Conservation (phyloP, 371 early-diverging fungal genomes). For the Mucor mucedo region DNA sequence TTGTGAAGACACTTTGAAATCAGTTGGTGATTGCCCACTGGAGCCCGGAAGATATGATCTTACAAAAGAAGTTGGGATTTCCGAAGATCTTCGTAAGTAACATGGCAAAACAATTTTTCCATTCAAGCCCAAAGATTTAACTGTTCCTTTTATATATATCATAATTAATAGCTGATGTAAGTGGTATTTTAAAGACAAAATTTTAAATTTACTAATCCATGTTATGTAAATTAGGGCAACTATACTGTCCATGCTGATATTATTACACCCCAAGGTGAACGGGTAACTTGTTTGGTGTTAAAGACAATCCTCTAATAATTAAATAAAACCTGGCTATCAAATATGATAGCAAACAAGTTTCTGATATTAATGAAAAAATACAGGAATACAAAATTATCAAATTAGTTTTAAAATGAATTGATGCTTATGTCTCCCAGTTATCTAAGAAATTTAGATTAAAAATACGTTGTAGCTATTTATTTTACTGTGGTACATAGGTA, state of each 20-base stretch:
- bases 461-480: too few relatives aligned
- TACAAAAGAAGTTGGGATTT: neutral
- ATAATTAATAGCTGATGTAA: neutral
- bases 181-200: neutral
- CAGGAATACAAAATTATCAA: too few relatives aligned
- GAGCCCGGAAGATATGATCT: neutral
- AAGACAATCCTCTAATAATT: neutral
- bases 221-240: neutral
- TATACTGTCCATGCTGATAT: neutral
- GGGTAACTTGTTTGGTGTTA: conserved; percentile 3
- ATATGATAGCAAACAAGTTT: too few relatives aligned
- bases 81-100: conserved; percentile 1
- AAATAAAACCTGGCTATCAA: too few relatives aligned
- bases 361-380: too few relatives aligned
- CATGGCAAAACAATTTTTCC: neutral
- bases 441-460: too few relatives aligned
- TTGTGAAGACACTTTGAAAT: neutral
- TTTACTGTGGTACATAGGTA: too few relatives aligned
- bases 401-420: too few relatives aligned
- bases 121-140: neutral
- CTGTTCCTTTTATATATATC: neutral
- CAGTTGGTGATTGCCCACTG: neutral
- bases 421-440: too few relatives aligned
- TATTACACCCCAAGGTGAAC: conserved; percentile 5
- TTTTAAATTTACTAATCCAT: neutral